Base-by-base conservation (phyloP, 2,329 filamentous ascomycete genomes). In the Verticillium zaregamsianum region DNA sequence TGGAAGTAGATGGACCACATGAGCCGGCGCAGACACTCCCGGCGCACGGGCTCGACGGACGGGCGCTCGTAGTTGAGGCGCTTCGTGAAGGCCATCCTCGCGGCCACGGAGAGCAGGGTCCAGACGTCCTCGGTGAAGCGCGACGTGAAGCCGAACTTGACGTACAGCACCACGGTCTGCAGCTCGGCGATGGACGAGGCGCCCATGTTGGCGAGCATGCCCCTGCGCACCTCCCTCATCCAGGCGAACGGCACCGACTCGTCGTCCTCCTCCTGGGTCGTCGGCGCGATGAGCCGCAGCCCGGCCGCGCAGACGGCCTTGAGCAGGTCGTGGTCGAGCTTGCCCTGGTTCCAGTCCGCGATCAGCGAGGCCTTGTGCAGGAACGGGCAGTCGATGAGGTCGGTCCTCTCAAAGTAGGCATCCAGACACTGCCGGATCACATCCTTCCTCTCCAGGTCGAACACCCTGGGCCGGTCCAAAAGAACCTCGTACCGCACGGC, bases 1-100 rank as follows among this genome's bases (percentile, higher is more conserved):
- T 68, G 55, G 0, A 32, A 15, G 14, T 68, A 73, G 1, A 72
- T 66, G 0, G 68, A 64, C 71, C 71, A 73, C 60, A 71, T 69
- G 3, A 69, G 31, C 0, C 70, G 65, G 3, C 71, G 66, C 0
- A 66, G 62, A 11, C 60, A 66, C 8, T 73, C 71, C 32, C 70
- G 67, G 0, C 4, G 57, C 1, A 72, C 61, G 0, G 66, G 63
- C 6, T 68, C 66, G 0, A 61, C 58, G 0, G 63, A 55, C 0
- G 64, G 64, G 0, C 64, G 58, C 32, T 72, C 70, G 2, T 72
- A 69, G 25, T 72, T 72, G 0, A 72, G 62, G 0, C 68, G 61
- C 35, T 68, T 68, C 0, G 68, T 70, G 3, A 72, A 72, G 0
- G 68, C 68, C 1, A 71, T 62, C 2, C 70, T 60, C 0, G 70